Percentiles rank a stretch among this genome's conserved stretches.
Evolutionary conservation across 2,329 filamentous ascomycete species (phyloP).

Genomic region (Trichoderma pleuroti): DNA sequence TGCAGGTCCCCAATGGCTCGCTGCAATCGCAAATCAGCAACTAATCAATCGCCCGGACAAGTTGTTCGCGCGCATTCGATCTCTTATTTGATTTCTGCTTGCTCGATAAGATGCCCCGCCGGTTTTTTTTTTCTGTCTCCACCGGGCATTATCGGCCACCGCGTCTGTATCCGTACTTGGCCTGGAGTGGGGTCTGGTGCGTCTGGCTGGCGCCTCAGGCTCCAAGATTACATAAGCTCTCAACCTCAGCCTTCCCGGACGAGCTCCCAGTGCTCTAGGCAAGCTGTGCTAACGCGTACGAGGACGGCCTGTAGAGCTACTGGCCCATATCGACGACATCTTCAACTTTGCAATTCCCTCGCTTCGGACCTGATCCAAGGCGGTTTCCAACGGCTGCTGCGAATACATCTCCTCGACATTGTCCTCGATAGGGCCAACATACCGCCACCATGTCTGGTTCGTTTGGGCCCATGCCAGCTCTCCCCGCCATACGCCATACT

Average conservation of each 20-base stretch:
- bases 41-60: conserved; percentile 8
- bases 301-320: conserved; percentile 22
- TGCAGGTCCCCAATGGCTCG: conserved; percentile 11
- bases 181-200: neutral
- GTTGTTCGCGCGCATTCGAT: conserved; percentile 1
- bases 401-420: neutral
- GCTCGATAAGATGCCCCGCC: conserved; percentile 17
- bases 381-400: neutral
- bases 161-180: neutral
- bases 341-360: conserved; percentile 14
- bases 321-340: conserved; percentile 9
- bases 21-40: neutral
- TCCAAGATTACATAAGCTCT: conserved; percentile 27
- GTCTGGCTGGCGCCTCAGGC: conserved; percentile 31
- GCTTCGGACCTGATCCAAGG: neutral
- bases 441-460: conserved; percentile 51
- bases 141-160: conserved; percentile 2
- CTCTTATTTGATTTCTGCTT: conserved; percentile 14
- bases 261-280: conserved; percentile 38
- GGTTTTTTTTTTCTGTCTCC: conserved; percentile 16
- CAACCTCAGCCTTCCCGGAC: conserved; percentile 32
- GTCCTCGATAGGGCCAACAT: conserved; percentile 24
- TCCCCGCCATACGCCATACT: conserved; percentile 25
- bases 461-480: conserved; percentile 26
- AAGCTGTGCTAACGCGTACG: conserved; percentile 48